Percentiles rank a stretch among this genome's conserved stretches.
Conservation (phyloP, 1,139 yeast species). For the Candida glucosophila region DNA sequence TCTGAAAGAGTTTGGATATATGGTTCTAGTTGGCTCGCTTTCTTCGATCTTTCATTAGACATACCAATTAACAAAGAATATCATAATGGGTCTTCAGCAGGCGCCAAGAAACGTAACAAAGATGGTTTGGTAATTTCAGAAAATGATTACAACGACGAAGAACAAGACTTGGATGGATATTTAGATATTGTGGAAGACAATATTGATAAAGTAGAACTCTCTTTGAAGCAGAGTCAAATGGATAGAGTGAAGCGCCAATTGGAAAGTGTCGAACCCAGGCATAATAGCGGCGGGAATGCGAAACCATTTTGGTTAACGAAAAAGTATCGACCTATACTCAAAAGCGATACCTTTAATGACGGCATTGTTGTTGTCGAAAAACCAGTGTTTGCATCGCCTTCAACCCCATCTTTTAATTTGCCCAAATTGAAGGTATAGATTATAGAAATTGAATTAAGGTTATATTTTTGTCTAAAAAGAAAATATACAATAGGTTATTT, state of each 20-base stretch:
- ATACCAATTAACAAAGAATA: conserved; percentile 36
- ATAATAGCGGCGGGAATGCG: conserved; percentile 11
- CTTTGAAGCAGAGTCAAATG: conserved; percentile 24
- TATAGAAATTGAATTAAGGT: not conserved
- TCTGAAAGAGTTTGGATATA: conserved; percentile 59
- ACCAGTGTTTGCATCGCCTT: conserved; percentile 50
- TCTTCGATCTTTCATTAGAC: conserved; percentile 58
- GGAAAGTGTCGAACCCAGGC: conserved; percentile 18
- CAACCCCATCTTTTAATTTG: conserved; percentile 65
- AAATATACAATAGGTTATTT: too few relatives aligned
- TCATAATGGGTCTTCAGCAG: conserved; percentile 13
- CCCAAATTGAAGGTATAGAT: conserved; percentile 40
- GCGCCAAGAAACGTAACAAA: conserved; percentile 47
- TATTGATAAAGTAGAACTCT: conserved; percentile 21
- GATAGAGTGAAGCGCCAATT: conserved; percentile 19
- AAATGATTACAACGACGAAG: conserved; percentile 18
- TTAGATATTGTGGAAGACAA: conserved; percentile 15
- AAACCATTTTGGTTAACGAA: conserved; percentile 67
- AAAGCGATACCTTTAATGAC: conserved; percentile 25
- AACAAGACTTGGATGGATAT: conserved; percentile 9
- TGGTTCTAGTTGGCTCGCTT: conserved; percentile 81
- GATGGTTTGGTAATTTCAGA: conserved; percentile 55
- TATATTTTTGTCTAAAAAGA: too few relatives aligned
- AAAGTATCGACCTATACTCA: conserved; percentile 68
- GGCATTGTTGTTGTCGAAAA: conserved; percentile 67